phyloP scores from a whole-genome alignment of 2,329 filamentous ascomycete species.

The Colletotrichum zoysiae region DNA sequence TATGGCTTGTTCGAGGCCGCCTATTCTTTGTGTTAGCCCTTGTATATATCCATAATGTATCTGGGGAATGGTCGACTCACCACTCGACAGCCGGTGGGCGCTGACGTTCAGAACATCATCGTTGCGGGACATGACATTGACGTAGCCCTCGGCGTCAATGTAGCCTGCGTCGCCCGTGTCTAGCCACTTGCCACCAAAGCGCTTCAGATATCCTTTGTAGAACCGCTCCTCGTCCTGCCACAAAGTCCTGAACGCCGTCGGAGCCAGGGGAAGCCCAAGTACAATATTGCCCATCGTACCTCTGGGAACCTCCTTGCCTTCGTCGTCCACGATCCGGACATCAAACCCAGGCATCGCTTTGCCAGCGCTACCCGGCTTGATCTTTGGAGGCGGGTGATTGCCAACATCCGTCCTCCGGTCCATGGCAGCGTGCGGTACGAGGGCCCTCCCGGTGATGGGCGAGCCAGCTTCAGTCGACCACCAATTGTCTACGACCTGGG shows the following conservation, averaged over 20 bases:
- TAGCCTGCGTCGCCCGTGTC: constrained; percentile 93
- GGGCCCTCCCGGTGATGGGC: constrained; percentile 68
- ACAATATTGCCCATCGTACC: constrained; percentile 94
- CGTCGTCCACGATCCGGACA: constrained; percentile 85
- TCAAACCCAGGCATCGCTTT: constrained; percentile 95
- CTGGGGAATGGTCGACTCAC: constrained; percentile 59
- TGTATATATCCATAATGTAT: not conserved
- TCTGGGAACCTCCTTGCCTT: constrained; percentile 76
- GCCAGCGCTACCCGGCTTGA: constrained; percentile 89
- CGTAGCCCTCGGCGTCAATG: constrained; percentile 80
- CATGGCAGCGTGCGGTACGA: constrained; percentile 69
- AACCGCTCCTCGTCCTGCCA: constrained; percentile 91
- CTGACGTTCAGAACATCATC: constrained; percentile 98
- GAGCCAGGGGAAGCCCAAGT: constrained; percentile 82
- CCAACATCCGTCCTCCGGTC: constrained; percentile 60
- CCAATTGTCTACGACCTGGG: constrained; percentile 71
- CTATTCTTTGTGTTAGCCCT: constrained; percentile 55
- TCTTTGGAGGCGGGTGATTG: constrained; percentile 59
- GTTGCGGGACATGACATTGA: constrained; percentile 72
- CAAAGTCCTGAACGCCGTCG: constrained; percentile 86
- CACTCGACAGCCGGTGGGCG: constrained; percentile 89
- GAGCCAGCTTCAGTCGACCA: constrained; percentile 72
- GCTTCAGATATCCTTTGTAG: constrained; percentile 84
- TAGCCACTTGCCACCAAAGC: constrained; percentile 85
- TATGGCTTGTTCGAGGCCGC: constrained; percentile 91